phyloP scores from a whole-genome alignment of 139 green algal genomes.

The Chlorella sorokiniana region DNA sequence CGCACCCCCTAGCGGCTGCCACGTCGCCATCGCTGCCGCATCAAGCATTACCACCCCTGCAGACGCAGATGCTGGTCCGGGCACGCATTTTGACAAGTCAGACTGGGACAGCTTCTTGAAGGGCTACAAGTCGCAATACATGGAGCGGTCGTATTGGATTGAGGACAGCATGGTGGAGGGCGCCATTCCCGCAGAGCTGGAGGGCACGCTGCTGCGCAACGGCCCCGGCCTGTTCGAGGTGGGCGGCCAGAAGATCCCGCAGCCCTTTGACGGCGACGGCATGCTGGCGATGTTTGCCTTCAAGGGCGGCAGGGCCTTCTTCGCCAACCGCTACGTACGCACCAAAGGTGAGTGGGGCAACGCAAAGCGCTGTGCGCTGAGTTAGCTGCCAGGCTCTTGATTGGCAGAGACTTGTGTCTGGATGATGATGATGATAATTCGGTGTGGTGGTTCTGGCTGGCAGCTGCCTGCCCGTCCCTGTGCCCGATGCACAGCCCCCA shows the following conservation, averaged over 20 bases:
- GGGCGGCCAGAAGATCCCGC: constrained; percentile 38
- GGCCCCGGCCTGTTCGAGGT: constrained; percentile 55
- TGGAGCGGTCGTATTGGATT: constrained; percentile 30
- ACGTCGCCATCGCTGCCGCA: too few species aligned
- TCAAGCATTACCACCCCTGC: too few species aligned
- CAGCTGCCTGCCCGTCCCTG: neutral
- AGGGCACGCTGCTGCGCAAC: constrained; percentile 49
- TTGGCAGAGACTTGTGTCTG: too few species aligned
- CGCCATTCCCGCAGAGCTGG: constrained; percentile 41
- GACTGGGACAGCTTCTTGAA: constrained; percentile 25
- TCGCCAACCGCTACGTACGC: constrained; percentile 33
- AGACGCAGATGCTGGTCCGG: too few species aligned
- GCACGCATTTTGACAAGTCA: neutral
- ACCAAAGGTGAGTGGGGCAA: constrained; percentile 31
- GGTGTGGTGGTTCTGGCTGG: too few species aligned
- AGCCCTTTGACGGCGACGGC: constrained; percentile 57
- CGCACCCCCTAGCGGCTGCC: too few species aligned
- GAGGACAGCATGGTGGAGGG: constrained; percentile 34
- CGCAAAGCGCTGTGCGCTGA: too few species aligned
- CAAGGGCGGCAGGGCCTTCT: constrained; percentile 32
- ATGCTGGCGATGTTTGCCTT: constrained; percentile 47
- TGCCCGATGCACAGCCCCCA: neutral
- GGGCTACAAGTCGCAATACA: constrained; percentile 14
- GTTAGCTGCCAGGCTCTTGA: too few species aligned
- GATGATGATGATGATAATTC: too few species aligned